Evolutionary conservation across 805 yeast genomes (phyloP).

Genomic region (Debaryomyces castellii): DNA sequence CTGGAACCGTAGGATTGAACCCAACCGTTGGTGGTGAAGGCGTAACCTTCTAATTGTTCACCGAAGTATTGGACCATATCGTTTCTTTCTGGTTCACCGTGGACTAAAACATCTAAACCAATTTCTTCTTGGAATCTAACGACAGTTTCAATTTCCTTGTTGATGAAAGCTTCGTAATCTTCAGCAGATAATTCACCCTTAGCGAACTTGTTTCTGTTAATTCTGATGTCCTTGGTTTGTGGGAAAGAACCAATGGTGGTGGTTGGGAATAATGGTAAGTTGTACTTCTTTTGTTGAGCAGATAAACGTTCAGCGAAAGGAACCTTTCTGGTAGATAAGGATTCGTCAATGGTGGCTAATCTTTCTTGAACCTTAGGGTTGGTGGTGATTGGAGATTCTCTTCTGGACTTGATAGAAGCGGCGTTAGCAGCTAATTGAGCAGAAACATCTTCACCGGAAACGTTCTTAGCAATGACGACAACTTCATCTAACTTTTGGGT

Average conservation of each 20-base stretch:
- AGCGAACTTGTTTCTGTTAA: constrained; percentile 96
- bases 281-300: constrained; percentile 82
- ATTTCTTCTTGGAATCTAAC: constrained; percentile 99
- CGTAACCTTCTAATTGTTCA: constrained; percentile 97
- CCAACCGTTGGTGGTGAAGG: constrained; percentile 99
- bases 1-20: constrained; percentile 99
- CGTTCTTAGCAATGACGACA: constrained; percentile 85
- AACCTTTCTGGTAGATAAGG: constrained; percentile 78
- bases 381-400: constrained; percentile 84
- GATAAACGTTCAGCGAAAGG: constrained; percentile 85
- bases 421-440: constrained; percentile 83
- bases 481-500: constrained; percentile 94
- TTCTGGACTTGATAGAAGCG: constrained; percentile 79
- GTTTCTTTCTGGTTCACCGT: constrained; percentile 99
- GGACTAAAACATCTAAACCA: constrained; percentile 96
- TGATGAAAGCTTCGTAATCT: constrained; percentile 94
- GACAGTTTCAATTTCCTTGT: constrained; percentile 92
- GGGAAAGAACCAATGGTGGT: constrained; percentile 99
- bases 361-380: constrained; percentile 88
- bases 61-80: constrained; percentile 99
- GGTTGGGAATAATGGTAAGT: constrained; percentile 98
- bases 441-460: constrained; percentile 77
- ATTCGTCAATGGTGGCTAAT: constrained; percentile 72
- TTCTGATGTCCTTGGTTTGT: constrained; percentile 98
- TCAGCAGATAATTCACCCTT: constrained; percentile 95